Conservation (phyloP, 306 rosid genomes). For the Ammopiptanthus mongolicus region DNA sequence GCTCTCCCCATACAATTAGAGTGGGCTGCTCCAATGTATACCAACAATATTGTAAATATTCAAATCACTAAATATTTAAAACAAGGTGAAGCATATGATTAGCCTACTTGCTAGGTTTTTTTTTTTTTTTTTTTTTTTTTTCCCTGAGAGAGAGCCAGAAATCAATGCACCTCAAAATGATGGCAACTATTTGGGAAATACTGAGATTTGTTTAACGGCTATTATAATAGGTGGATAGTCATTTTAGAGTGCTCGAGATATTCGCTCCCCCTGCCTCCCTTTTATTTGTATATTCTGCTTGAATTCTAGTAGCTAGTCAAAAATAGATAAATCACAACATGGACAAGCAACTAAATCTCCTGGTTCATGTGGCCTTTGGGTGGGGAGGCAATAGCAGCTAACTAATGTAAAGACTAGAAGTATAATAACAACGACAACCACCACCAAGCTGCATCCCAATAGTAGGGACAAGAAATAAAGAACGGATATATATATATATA, state of each 20-base stretch:
- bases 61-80: too few species aligned
- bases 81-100: too few species aligned
- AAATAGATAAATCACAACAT: background rate
- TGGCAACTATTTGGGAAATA: background rate
- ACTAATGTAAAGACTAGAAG: background rate
- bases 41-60: background rate
- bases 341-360: background rate
- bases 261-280: too few species aligned
- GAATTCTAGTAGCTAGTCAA: background rate
- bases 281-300: background rate
- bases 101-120: background rate
- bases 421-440: background rate
- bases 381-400: too few species aligned
- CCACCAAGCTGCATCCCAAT: too few species aligned
- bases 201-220: background rate
- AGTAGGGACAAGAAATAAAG: too few species aligned
- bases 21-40: conserved; percentile 37
- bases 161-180: conserved; percentile 1
- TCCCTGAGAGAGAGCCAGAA: background rate
- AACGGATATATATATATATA: background rate
- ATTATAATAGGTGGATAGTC: background rate
- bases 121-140: background rate
- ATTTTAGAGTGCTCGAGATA: too few species aligned
- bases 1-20: conserved; percentile 61
- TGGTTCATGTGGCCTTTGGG: too few species aligned